These are phyloP conservation scores for Bromus sterilis DNA, from an alignment of 176 grass and related monocot species.

Conservation along the genomic window DNA sequence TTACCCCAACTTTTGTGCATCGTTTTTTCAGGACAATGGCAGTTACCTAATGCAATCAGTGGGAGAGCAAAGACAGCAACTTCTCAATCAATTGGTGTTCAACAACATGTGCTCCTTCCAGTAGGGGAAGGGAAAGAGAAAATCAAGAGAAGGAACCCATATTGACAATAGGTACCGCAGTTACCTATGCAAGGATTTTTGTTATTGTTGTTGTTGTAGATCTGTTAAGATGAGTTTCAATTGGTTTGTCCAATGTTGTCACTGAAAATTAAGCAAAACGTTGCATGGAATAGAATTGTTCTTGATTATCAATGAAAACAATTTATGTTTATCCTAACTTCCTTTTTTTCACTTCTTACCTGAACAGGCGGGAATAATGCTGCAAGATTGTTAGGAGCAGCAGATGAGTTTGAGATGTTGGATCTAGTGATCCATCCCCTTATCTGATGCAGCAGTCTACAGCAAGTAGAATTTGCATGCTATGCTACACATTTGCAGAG, in stretches of 20 bases:
- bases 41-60: slow-evolving; percentile 62
- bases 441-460: slow-evolving; percentile 35
- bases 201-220: neutral
- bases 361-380: slow-evolving; percentile 47
- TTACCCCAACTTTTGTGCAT: slow-evolving; percentile 14
- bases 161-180: slow-evolving; percentile 51
- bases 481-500: slow-evolving; percentile 23
- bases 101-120: slow-evolving; percentile 75
- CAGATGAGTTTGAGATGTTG: slow-evolving; percentile 67
- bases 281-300: neutral
- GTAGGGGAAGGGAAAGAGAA: slow-evolving; percentile 36
- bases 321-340: neutral
- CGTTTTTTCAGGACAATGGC: slow-evolving; percentile 43
- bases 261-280: neutral
- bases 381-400: slow-evolving; percentile 38
- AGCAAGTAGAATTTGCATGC: slow-evolving; percentile 20
- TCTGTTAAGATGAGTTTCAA: neutral
- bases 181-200: neutral
- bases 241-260: neutral
- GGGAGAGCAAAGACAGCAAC: slow-evolving; percentile 59
- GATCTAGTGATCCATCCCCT: slow-evolving; percentile 57
- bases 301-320: neutral
- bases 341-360: neutral
- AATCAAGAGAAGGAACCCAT: slow-evolving; percentile 23
- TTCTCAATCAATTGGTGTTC: slow-evolving; percentile 68